phyloP scores from a whole-genome alignment of 441 rosid genomes.

The Adansonia grandidieri region DNA sequence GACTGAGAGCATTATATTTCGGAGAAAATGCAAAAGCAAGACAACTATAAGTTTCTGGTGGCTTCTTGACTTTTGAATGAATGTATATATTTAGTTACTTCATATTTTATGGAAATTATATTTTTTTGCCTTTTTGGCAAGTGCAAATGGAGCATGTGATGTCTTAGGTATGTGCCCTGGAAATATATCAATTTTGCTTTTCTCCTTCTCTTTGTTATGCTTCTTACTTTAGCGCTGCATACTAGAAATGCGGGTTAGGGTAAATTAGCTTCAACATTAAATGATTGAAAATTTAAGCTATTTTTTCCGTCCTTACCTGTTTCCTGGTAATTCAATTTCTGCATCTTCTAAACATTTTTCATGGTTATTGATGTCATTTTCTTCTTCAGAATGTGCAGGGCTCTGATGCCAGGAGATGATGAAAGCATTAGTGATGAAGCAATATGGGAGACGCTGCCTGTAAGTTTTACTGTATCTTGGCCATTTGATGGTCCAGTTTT shows the following conservation, averaged over 20 bases:
- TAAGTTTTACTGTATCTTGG: conserved; percentile 46
- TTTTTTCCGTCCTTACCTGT: not conserved
- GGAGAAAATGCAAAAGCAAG: not conserved
- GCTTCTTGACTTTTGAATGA: not conserved
- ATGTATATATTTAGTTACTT: not conserved
- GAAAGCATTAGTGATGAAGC: conserved; percentile 89
- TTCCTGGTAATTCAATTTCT: conserved; percentile 8
- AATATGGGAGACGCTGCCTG: conserved; percentile 98
- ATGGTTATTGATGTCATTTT: conserved; percentile 24
- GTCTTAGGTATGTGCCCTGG: not conserved
- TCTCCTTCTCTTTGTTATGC: conserved; percentile 4
- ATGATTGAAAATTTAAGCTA: not conserved
- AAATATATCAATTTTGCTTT: not conserved
- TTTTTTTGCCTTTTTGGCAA: not conserved
- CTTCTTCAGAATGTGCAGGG: conserved; percentile 85
- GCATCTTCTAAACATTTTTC: not conserved
- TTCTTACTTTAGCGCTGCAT: not conserved
- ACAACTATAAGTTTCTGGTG: conserved; percentile 13
- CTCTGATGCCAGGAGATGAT: conserved; percentile 96
- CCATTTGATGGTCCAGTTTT: not conserved
- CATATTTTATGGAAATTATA: not conserved
- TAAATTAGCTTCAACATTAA: conserved; percentile 14
- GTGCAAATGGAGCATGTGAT: not conserved
- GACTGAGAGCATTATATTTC: not conserved
- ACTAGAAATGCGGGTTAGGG: not conserved